Conservation (phyloP, 495 filamentous ascomycete genomes). For the Aspergillus bertholletiae region DNA sequence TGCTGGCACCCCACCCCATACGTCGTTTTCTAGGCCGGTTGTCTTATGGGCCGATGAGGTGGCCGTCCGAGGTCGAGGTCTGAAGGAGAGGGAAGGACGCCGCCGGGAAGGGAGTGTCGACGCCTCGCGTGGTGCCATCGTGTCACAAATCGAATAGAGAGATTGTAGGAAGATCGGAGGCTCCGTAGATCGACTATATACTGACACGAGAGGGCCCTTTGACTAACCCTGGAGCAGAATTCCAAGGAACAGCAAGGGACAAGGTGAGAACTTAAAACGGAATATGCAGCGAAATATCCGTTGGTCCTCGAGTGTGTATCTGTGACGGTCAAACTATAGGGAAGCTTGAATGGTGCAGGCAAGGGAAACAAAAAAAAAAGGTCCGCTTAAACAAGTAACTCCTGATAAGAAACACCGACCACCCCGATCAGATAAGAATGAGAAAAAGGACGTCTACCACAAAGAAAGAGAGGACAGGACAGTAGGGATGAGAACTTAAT, state of each 20-base stretch:
- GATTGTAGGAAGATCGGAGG: not conserved
- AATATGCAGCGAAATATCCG: not conserved
- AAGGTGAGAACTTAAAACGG: not conserved
- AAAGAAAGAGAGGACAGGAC: slow-evolving; percentile 9
- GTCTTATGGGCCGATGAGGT: slow-evolving; percentile 20
- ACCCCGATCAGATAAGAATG: slow-evolving; percentile 9
- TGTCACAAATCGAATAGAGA: slow-evolving; percentile 6
- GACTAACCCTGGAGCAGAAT: not conserved
- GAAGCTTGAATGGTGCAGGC: not conserved
- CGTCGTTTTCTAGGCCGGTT: slow-evolving; percentile 18
- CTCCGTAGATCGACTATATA: slow-evolving; percentile 5
- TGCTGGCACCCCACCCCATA: slow-evolving; percentile 28
- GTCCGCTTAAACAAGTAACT: not conserved
- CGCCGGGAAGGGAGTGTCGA: slow-evolving; percentile 25
- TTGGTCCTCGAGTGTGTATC: not conserved
- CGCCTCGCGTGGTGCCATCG: slow-evolving; percentile 38
- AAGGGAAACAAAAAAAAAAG: slow-evolving; percentile 11
- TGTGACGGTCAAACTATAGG: slow-evolving; percentile 4
- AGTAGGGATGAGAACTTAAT: not conserved
- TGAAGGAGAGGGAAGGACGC: slow-evolving; percentile 36
- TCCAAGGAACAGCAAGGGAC: slow-evolving; percentile 7
- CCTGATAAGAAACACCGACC: slow-evolving; percentile 8
- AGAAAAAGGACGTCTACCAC: slow-evolving; percentile 11
- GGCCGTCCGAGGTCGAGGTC: slow-evolving; percentile 33
- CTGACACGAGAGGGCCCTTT: not conserved